Conservation (phyloP, 805 yeast species). For the Saccharomycopsis synnaedendra region DNA sequence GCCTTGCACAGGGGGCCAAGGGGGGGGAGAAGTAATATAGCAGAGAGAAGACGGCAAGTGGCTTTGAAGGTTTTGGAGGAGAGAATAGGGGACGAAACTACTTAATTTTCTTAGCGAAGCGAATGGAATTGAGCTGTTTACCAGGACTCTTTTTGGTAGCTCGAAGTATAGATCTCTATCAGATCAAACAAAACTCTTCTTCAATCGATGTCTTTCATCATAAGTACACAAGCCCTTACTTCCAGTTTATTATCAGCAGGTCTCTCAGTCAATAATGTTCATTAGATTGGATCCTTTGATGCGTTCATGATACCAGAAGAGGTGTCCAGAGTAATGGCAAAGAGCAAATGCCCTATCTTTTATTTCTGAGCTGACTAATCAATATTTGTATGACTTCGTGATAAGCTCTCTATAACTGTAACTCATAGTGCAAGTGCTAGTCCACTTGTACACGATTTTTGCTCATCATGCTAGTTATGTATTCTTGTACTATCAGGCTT, state of each 20-base stretch:
- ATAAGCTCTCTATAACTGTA: too few relatives aligned
- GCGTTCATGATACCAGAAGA: too few relatives aligned
- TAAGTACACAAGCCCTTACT: not conserved
- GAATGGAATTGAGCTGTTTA: constrained; percentile 26
- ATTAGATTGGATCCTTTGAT: too few relatives aligned
- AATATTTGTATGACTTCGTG: too few relatives aligned
- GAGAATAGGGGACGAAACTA: constrained; percentile 25
- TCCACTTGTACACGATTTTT: too few relatives aligned
- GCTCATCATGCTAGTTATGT: too few relatives aligned
- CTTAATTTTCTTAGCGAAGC: not conserved
- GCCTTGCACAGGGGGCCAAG: constrained; percentile 44
- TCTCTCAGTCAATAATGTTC: not conserved
- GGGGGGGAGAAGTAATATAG: constrained; percentile 31
- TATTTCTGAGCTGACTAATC: too few relatives aligned
- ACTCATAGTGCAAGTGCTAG: too few relatives aligned
- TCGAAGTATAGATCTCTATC: not conserved
- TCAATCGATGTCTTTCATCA: not conserved
- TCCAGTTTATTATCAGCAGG: not conserved
- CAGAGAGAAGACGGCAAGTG: constrained; percentile 68
- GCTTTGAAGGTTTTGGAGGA: constrained; percentile 69
- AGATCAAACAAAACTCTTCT: not conserved
- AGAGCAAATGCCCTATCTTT: too few relatives aligned
- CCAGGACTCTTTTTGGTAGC: constrained; percentile 22
- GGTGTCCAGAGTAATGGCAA: too few relatives aligned
- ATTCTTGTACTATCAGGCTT: too few relatives aligned